phyloP scores from a whole-genome alignment of 2,329 filamentous ascomycete genomes.

The Apiospora rasikravindrae region DNA sequence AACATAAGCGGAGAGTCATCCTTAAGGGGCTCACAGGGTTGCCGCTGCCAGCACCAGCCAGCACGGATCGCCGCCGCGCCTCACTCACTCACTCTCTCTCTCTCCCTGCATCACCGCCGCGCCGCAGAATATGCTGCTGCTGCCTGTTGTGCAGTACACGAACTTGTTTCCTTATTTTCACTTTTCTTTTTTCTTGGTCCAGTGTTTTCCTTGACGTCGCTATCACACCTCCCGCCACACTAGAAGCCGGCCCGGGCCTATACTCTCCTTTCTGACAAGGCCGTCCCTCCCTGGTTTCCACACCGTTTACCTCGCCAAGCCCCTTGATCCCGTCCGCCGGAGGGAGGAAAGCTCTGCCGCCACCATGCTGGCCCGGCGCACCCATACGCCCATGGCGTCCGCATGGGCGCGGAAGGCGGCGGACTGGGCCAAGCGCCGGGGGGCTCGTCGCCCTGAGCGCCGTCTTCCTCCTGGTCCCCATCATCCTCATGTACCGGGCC shows the following conservation, averaged over 20 bases:
- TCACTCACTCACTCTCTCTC: neutral
- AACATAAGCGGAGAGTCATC: neutral
- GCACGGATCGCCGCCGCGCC: too few relatives aligned
- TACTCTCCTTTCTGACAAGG: neutral
- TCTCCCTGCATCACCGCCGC: too few relatives aligned
- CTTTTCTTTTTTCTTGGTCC: neutral
- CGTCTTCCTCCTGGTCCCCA: neutral
- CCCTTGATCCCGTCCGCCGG: neutral
- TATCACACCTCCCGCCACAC: too few relatives aligned
- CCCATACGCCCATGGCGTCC: neutral
- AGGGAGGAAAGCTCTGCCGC: neutral
- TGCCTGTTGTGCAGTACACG: neutral
- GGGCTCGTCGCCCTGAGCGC: constrained; percentile 5
- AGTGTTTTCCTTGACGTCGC: too few relatives aligned
- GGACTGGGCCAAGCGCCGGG: neutral
- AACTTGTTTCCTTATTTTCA: neutral
- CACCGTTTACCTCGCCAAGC: neutral
- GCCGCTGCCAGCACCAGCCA: too few relatives aligned
- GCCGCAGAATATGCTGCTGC: neutral
- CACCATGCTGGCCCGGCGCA: neutral
- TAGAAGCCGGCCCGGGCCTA: too few relatives aligned
- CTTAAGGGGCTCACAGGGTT: neutral
- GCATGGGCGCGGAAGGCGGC: neutral
- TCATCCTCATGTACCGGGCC: neutral
- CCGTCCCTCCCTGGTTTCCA: neutral